Conservation (phyloP, 208 protist species). For the Endotrypanum monterogeii region DNA sequence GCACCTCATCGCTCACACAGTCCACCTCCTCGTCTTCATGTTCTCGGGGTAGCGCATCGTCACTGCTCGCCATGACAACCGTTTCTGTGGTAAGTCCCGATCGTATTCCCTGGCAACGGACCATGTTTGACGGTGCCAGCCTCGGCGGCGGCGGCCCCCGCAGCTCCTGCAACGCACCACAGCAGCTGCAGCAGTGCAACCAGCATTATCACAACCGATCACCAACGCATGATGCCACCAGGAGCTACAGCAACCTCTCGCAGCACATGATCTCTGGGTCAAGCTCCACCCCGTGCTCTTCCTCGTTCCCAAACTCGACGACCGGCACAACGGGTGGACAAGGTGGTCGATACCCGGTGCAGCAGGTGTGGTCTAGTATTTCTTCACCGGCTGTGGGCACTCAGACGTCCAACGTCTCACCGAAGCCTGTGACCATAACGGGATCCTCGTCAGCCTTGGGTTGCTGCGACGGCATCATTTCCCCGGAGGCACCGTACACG, state of each 20-base stretch:
- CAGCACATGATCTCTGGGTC: background rate
- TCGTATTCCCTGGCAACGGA: background rate
- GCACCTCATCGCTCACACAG: background rate
- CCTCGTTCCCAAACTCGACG: constrained; percentile 3
- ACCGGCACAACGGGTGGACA: background rate
- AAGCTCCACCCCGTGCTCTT: background rate
- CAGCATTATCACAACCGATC: background rate
- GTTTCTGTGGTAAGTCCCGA: background rate
- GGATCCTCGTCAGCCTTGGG: background rate
- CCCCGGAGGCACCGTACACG: background rate
- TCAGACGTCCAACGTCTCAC: background rate
- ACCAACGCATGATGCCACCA: background rate
- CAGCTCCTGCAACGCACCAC: background rate
- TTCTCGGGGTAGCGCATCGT: background rate
- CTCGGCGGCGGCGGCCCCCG: background rate
- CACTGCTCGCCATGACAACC: constrained; percentile 8
- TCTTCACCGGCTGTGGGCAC: constrained; percentile 2
- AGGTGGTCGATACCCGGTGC: background rate
- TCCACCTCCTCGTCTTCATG: background rate
- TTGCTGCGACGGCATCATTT: background rate
- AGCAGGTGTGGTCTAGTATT: constrained; percentile 3
- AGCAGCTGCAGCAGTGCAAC: background rate
- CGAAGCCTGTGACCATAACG: background rate
- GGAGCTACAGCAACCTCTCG: constrained; percentile 18
- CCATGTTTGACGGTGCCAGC: background rate